Base-by-base conservation (phyloP, 352 stramenopile genomes). In the Pythium aristosporum region DNA sequence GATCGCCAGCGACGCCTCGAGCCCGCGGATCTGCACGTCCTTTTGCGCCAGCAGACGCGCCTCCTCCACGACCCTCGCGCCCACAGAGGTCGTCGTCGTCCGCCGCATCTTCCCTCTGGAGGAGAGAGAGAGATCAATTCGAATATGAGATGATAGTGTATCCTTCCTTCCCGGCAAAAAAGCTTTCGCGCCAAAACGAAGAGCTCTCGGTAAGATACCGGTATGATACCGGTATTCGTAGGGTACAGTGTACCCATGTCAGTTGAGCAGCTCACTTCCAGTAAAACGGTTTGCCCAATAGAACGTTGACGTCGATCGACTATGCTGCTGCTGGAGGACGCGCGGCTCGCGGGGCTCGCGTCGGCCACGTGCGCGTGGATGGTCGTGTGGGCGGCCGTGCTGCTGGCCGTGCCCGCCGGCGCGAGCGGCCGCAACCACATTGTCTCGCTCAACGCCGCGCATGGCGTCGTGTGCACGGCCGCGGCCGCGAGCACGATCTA, bases 401-500 rank as follows among this genome's bases (percentile, higher is more conserved):
- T 90, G 58, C 61, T 80, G 48, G 41, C 69, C 23, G 68, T 88
- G 5, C 73, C 79, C 0, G 61, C 71, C 9, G 81, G 83, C 5
- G 50, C 37, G 7, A 73, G 67, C 54, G 76, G 75, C 3, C 72
- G 77, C 15, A 85, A 87, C 57, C 81, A 92, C 67, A 87, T 91
- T 52, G 71, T 91, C 42, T 73, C 76, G 64, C 76, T 92, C 34
- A 92, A 92, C 46, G 79, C 76, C 7, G 74, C 69, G 41, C 83
- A 92, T 63, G 83, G 83, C 41, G 65, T 88, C 42, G 76, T 89
- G 67, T 89, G 72, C 44, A 89, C 81, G 12, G 42, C 77, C 42
- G 60, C 73, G 2, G 83, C 83, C 13, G 67, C 65, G 1, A 53
- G 59, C 28, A 89, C 83, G 15, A 67, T 90, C 32, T 71, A 69